Evolutionary conservation across 2,329 filamentous ascomycete species (phyloP).

Genomic region (Trichoderma gracile): DNA sequence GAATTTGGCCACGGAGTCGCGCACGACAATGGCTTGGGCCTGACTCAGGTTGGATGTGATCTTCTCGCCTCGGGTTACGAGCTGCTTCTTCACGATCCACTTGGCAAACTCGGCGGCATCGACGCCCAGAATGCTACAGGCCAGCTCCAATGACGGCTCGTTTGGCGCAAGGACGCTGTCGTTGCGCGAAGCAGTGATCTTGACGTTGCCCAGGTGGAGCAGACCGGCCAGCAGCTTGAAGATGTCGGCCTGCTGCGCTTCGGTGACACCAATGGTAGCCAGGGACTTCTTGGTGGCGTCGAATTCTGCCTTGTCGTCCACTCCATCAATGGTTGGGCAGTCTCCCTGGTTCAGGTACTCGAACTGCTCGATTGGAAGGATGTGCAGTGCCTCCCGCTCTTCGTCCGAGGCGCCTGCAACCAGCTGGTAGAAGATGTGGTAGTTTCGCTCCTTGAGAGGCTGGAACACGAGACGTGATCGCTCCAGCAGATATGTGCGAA

Average conservation of each 20-base stretch:
- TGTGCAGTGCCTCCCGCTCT: constrained; percentile 75
- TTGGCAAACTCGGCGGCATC: constrained; percentile 84
- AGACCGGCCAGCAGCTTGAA: constrained; percentile 89
- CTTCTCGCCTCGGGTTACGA: constrained; percentile 94
- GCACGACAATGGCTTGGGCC: constrained; percentile 89
- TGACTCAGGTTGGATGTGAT: constrained; percentile 94
- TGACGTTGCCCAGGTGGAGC: constrained; percentile 92
- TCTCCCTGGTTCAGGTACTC: constrained; percentile 96
- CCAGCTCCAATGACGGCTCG: constrained; percentile 79
- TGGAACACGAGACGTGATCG: constrained; percentile 96
- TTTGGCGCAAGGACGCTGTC: constrained; percentile 80
- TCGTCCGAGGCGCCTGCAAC: constrained; percentile 86
- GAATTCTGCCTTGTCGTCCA: constrained; percentile 95
- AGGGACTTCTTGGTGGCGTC: constrained; percentile 83
- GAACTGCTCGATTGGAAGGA: constrained; percentile 85
- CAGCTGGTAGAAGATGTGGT: constrained; percentile 98
- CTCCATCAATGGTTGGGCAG: constrained; percentile 85
- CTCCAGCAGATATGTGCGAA: constrained; percentile 92
- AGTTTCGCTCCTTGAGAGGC: constrained; percentile 95
- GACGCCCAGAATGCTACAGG: constrained; percentile 84
- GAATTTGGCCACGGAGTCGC: constrained; percentile 97
- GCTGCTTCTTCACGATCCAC: constrained; percentile 99
- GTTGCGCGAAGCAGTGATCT: constrained; percentile 85
- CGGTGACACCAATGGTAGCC: constrained; percentile 79
- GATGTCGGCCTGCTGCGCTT: constrained; percentile 75